Evolutionary conservation across 495 filamentous ascomycete species (phyloP), one percentile per base, ranked within the genome.

Genomic region (Bombardia bombarda): DNA sequence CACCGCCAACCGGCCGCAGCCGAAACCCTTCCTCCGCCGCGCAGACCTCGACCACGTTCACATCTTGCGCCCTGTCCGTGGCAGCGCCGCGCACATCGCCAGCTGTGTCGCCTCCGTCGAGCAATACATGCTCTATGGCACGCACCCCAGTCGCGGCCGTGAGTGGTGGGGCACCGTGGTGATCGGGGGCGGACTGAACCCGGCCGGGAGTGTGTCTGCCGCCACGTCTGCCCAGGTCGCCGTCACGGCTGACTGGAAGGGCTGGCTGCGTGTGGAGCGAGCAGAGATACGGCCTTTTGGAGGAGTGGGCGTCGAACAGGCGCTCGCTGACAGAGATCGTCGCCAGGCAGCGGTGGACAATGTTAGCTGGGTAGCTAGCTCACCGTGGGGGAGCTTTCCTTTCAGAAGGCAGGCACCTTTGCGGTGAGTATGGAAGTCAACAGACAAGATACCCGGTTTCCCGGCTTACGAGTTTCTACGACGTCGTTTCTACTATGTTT

Each of bases 121-220:
- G 25, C 36, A 58, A n/a, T 71, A 65, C 52, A 74, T 76, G 70
- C 42, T 77, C 13, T 69, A 70, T 47, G 64, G 63, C 0, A 32
- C 41, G 1, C 68, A 73, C 49, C 51, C 28, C 18, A 72, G 68
- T 55, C 60, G 60, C n/a, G 56, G 34, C 14, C 55, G 73, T 23
- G 64, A 70, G 47, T 73, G 68, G 69, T 68, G 69, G 64, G 72
- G 68, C 3, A 72, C 62, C 5, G 46, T 76, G 23, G 65, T 74
- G 7, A 53, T 71, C 44, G 69, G 65, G 3, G 62, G 63, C 1
- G 52, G 51, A 1, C 24, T 41, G 20, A 42, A 45, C 25, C 42
- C 41, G 1, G 36, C 41, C 3, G 46, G 28, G 21, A 21, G 19
- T 12, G 17, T 18, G 0, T 16, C 37, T 14, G 46, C 38, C 21